A percentile compares a stretch with the other conserved stretches of the same genome.
These are phyloP conservation scores for Termitomyces heimii DNA, from an alignment of 768 basidiomycete genomes.

Conservation along the genomic window DNA sequence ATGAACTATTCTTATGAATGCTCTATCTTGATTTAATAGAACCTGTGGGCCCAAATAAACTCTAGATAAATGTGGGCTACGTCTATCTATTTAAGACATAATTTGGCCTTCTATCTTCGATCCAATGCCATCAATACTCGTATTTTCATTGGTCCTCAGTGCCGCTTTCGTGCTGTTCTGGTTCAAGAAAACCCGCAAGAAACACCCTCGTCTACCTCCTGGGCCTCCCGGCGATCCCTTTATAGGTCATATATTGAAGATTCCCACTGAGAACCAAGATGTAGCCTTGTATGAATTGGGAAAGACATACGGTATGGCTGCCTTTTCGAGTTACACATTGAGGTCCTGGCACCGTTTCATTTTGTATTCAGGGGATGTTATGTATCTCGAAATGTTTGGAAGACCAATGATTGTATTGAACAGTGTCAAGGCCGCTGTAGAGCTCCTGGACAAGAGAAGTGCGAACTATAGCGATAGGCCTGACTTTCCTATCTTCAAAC, in stretches of 20 bases:
- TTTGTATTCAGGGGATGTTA: neutral
- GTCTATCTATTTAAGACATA: neutral
- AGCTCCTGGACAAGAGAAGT: conserved; percentile 35
- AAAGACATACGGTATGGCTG: conserved; percentile 27
- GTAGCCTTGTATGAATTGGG: conserved; percentile 22
- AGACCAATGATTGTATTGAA: conserved; percentile 24
- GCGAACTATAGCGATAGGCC: conserved; percentile 29
- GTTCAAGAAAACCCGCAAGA: neutral
- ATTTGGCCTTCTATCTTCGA: neutral
- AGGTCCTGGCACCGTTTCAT: neutral
- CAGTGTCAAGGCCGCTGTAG: conserved; percentile 26
- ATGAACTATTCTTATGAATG: no score
- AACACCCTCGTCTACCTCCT: conserved; percentile 16
- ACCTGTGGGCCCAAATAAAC: no score
- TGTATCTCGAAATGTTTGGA: conserved; percentile 16
- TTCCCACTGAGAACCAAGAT: conserved; percentile 20
- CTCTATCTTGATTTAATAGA: no score
- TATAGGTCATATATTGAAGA: conserved; percentile 26
- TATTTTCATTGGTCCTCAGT: neutral
- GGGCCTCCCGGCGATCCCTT: conserved; percentile 31
- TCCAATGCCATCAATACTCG: neutral
- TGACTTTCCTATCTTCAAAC: conserved; percentile 4
- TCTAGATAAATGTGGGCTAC: neutral
- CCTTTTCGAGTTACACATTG: neutral
- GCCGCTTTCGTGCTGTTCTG: neutral